Conservation (phyloP, 179 eudicot genomes). For the Amaranthus tricolor region DNA sequence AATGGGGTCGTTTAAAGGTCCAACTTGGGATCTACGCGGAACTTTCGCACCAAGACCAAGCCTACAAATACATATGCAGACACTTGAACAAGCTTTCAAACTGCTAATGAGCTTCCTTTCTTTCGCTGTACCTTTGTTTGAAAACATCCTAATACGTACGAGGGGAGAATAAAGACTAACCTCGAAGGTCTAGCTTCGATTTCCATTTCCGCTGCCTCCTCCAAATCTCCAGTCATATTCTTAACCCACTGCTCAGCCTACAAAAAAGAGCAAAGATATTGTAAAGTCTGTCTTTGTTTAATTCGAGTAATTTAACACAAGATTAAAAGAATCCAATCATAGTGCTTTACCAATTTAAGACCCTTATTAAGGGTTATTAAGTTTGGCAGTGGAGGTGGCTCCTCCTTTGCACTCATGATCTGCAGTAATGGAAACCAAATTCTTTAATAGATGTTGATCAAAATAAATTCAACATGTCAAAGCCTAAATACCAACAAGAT, state of each 20-base stretch:
- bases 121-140: background rate
- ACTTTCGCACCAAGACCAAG: conserved; percentile 78
- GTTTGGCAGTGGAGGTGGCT: conserved; percentile 29
- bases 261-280: conserved; percentile 3
- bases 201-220: conserved; percentile 23
- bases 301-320: background rate
- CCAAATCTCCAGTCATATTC: conserved; percentile 28
- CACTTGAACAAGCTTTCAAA: background rate
- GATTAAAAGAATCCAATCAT: background rate
- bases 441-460: conserved; percentile 1
- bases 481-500: too few species aligned
- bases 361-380: conserved; percentile 31
- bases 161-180: conserved; percentile 8
- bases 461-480: background rate
- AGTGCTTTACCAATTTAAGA: conserved; percentile 30
- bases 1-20: conserved; percentile 44
- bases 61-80: conserved; percentile 34
- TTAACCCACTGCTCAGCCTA: conserved; percentile 39
- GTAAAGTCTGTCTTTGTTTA: background rate
- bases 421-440: background rate
- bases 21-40: conserved; percentile 40
- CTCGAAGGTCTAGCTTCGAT: conserved; percentile 32
- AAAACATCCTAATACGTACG: background rate
- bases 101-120: background rate
- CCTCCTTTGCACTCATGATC: conserved; percentile 30